Percentiles rank a stretch among this genome's conserved stretches.
phyloP scores from a whole-genome alignment of 2,329 filamentous ascomycete species.

The Orbilia javanica region DNA sequence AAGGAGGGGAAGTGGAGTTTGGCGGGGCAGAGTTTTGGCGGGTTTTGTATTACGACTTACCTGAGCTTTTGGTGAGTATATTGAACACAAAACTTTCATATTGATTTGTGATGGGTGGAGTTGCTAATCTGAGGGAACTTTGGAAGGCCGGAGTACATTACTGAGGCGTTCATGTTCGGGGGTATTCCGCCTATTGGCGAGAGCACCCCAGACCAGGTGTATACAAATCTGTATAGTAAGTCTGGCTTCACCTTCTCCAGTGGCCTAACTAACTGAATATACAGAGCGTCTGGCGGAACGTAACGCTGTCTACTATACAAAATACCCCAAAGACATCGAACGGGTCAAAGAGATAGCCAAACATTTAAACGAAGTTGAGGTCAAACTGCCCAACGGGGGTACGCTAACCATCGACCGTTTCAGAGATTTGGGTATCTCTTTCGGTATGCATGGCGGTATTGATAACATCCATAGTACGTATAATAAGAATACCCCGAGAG shows the following conservation, averaged over 20 bases:
- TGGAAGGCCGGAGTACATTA: not conserved
- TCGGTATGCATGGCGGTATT: conserved; percentile 83
- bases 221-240: conserved; percentile 66
- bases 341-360: conserved; percentile 76
- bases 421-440: conserved; percentile 79
- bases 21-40: conserved; percentile 92
- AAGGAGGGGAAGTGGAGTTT: conserved; percentile 84
- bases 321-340: conserved; percentile 83
- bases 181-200: conserved; percentile 81
- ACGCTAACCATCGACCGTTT: conserved; percentile 79
- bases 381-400: conserved; percentile 79
- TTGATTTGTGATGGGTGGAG: not conserved
- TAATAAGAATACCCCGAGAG: not conserved
- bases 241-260: not conserved
- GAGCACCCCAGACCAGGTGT: conserved; percentile 79
- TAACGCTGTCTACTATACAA: conserved; percentile 83
- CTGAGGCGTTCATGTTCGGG: conserved; percentile 67
- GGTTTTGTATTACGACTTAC: conserved; percentile 86
- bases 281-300: conserved; percentile 65
- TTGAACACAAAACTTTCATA: not conserved
- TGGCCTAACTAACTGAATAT: not conserved
- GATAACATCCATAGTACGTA: conserved; percentile 76
- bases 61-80: conserved; percentile 76
- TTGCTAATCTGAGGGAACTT: conserved; percentile 10
- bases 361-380: conserved; percentile 74